A percentile compares a stretch with the other conserved stretches of the same genome.
These are phyloP conservation scores for Neocatenulostroma microsporum DNA, from an alignment of 2,329 filamentous ascomycete genomes.

Conservation along the genomic window DNA sequence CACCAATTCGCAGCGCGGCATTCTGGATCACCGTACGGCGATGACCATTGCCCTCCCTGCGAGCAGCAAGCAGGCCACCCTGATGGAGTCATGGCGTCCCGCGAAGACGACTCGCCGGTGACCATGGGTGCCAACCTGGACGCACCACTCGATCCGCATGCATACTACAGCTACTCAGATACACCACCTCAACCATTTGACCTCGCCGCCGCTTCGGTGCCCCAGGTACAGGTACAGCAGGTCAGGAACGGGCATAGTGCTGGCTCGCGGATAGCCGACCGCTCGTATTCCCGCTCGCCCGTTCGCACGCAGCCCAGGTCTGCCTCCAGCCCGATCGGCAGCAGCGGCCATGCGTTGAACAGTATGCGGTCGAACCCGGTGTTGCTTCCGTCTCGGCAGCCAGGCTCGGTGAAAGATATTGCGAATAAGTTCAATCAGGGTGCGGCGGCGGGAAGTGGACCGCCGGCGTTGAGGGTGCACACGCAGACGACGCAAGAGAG, in stretches of 20 bases:
- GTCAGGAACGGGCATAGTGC: conserved; percentile 1
- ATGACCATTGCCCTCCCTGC: conserved; percentile 4
- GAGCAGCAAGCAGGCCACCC: neutral
- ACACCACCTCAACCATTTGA: conserved; percentile 4
- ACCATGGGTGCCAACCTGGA: conserved; percentile 12
- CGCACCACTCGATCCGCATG: conserved; percentile 14
- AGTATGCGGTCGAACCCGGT: conserved; percentile 23
- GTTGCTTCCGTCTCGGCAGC: conserved; percentile 21
- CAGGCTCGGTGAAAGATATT: conserved; percentile 60
- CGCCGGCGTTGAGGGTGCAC: conserved; percentile 15
- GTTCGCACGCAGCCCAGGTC: conserved; percentile 4
- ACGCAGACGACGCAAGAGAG: conserved; percentile 21
- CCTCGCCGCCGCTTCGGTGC: neutral
- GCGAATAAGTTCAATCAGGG: conserved; percentile 67
- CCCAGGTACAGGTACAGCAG: neutral
- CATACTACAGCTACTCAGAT: conserved; percentile 13
- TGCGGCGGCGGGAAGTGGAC: conserved; percentile 11
- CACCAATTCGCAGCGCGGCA: neutral
- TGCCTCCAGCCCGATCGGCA: conserved; percentile 3
- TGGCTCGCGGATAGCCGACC: neutral
- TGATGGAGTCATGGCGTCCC: conserved; percentile 7
- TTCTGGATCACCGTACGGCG: neutral
- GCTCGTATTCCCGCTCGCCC: conserved; percentile 5
- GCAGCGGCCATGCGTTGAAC: conserved; percentile 11
- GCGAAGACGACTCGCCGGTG: conserved; percentile 8